Evolutionary conservation across 306 rosid species (phyloP), one percentile per base, ranked within the genome.

Genomic region (Vigna hirtella): DNA sequence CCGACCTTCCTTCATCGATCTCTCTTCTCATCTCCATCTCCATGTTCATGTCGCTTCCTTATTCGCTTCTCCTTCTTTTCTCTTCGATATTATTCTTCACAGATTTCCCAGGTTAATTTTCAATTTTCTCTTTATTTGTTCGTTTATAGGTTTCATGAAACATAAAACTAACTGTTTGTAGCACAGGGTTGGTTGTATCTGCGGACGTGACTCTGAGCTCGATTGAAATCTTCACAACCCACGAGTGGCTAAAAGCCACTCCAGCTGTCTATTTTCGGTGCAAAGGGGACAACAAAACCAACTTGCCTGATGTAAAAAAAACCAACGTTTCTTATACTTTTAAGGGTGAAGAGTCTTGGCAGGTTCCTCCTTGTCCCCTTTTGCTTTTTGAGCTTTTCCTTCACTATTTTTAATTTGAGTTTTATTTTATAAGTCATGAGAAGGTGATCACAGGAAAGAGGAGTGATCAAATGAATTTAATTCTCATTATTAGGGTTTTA

Each of bases 311-410:
- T 78, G 89, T 95, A 22, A 84, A 86, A 85, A 79, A 89, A 76
- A 57, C 73, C 0, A 74, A 85, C 52, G 86, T 84, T 34, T 18
- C 79, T 5, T 95, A 93, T 78, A 40, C 82, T 58, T 95, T 95
- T 77, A 88, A 79, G 72, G 92, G 93, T 66, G 83, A 95, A 86
- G 99, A 95, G 84, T 95, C 99, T 86, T 95, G 98, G 99, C 98
- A 93, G 99, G 99, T 92, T 36, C 49, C 22, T 63, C 66, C 66
- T 61, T 28, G 1, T 0, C 67, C 38, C 65, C 17, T 26, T 58
- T 58, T 57, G 4, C 6, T 13, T 57, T 71, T 28, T 17, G 15
- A 36, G 20, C 15, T 53, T 80, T 36, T 43, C 4, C 16, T 76
- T 0, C 40, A 70, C n/a, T 51, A 40, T 6, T 70, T 66, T 28